Evolutionary conservation across 768 basidiomycete genomes (phyloP), one percentile per base, ranked within the genome.

Genomic region (Mycena vitilis): DNA sequence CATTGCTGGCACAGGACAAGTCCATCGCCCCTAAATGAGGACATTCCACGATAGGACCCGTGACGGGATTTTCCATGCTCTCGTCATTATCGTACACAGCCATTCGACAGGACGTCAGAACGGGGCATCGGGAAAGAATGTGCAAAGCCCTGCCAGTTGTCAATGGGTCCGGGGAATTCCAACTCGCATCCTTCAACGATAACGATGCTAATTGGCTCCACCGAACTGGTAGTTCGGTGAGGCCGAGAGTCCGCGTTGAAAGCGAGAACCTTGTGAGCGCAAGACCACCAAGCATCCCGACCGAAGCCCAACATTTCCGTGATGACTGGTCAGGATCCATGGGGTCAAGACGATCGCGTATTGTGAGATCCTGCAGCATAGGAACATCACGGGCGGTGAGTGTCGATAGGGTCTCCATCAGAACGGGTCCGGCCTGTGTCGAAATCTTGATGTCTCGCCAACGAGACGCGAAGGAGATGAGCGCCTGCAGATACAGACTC

Each of bases 391-490:
- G 12, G 20, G 30, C 51, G 51, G 38, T 53, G 20, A 60, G 53
- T 36, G 12, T 36, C 34, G 36, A 37, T 20, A 54, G 38, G 20
- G 53, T n/a, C 53, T 54, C 53, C 4, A 34, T 16, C 15, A 22
- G 36, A 9, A 38, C 16, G 6, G 34, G 37, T 13, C 10, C 4
- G 38, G 13, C 16, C 13, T n/a, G n/a, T 30, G 30, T 30, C 30
- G 30, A 30, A 18, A 47, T 9, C 2, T 25, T 2, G 22, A 52
- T 30, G 9, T 53, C 13, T 25, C n/a, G 40, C 60, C 60, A 62
- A 4, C 60, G 60, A 5, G 22, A 30, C 30, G 60, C 51, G 13
- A 52, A 52, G n/a, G 49, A 51, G 25, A 62, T 36, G 22, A 62
- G 38, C 1, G 42, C 40, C 15, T 42, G 23, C 4, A 62, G 18